phyloP scores from a whole-genome alignment of 2,329 filamentous ascomycete species.

The Cordyceps farinosa region DNA sequence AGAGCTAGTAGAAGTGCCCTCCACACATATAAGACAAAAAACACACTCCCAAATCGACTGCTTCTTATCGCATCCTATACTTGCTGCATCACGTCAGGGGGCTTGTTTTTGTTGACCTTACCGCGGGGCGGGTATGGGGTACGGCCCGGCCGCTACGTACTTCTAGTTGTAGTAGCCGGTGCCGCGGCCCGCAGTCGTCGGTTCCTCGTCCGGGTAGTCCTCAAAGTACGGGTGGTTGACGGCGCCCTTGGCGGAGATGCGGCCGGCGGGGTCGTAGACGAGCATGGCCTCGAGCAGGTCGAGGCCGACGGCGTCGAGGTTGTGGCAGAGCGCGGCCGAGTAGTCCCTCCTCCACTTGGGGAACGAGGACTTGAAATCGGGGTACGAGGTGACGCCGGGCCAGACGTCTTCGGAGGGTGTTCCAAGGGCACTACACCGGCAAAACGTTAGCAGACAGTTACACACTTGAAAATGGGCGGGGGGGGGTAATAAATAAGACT shows the following conservation, averaged over 20 bases:
- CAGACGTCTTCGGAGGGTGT: constrained; percentile 79
- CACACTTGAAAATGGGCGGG: background rate
- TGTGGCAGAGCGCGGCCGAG: constrained; percentile 62
- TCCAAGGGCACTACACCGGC: constrained; percentile 60
- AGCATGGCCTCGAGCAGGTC: constrained; percentile 69
- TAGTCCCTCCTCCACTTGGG: constrained; percentile 82
- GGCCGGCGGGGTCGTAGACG: constrained; percentile 80
- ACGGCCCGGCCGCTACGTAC: constrained; percentile 17
- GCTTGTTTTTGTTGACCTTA: background rate
- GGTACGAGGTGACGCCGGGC: constrained; percentile 92
- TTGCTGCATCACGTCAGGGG: background rate
- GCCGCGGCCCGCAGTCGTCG: constrained; percentile 23
- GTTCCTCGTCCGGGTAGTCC: constrained; percentile 31
- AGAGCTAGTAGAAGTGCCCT: background rate
- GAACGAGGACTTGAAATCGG: constrained; percentile 89
- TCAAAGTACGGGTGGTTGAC: constrained; percentile 81
- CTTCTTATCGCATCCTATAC: background rate
- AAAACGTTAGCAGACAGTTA: background rate
- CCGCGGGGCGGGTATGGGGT: background rate
- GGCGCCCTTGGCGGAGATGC: constrained; percentile 85
- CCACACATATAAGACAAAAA: background rate
- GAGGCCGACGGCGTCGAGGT: constrained; percentile 67
- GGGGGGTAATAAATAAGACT: too few species aligned
- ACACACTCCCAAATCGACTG: background rate
- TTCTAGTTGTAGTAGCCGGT: constrained; percentile 38